phyloP scores from a whole-genome alignment of 2,329 filamentous ascomycete genomes.

The Fusarium sp. region DNA sequence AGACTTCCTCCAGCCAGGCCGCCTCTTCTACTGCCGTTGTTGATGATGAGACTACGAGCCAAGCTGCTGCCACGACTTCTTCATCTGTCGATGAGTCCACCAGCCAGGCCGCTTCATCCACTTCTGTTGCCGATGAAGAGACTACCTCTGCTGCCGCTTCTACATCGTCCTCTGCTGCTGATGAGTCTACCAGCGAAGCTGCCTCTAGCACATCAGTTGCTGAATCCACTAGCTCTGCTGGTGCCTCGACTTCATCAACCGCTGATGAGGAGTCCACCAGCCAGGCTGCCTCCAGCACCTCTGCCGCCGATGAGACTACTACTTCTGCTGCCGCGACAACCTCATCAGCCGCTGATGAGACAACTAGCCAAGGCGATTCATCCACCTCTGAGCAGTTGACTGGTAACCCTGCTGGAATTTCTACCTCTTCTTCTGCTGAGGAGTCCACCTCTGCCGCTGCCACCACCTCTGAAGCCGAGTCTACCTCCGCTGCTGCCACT shows the following conservation, averaged over 20 bases:
- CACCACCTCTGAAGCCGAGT: not conserved
- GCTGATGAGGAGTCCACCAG: not conserved
- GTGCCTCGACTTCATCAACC: not conserved
- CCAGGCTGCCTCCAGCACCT: not conserved
- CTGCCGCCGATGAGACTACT: not conserved
- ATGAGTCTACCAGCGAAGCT: not conserved
- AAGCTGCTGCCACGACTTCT: too few species aligned
- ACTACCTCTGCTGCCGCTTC: not conserved
- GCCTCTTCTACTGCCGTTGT: too few species aligned
- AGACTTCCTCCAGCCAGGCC: too few species aligned
- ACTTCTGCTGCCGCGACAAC: not conserved
- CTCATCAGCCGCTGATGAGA: not conserved
- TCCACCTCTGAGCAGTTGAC: too few species aligned
- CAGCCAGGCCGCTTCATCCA: too few species aligned
- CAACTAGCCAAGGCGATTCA: not conserved
- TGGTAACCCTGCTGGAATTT: too few species aligned
- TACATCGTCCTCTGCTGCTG: not conserved
- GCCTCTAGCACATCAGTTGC: not conserved
- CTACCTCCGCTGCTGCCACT: not conserved
- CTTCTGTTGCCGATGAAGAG: not conserved
- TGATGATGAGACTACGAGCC: too few species aligned
- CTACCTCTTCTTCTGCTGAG: too few species aligned
- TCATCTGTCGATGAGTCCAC: too few species aligned
- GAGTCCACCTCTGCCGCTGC: not conserved
- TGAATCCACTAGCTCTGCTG: too few species aligned